These are phyloP conservation scores for Vairimorpha ceranae DNA, from an alignment of 371 early-diverging fungal genomes.

Conservation along the genomic window DNA sequence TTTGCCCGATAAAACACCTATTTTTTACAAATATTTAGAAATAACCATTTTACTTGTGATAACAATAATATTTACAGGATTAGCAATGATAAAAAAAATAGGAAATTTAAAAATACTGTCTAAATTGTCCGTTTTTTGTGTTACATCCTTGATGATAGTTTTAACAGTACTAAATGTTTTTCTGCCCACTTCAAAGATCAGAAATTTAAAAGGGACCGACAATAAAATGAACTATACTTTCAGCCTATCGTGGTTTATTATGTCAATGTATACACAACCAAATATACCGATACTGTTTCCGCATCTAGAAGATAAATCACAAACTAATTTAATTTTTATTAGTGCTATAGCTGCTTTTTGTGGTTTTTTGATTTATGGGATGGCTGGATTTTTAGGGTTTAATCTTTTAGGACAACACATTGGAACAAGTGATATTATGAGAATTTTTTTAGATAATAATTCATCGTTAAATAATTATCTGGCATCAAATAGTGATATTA, in stretches of 20 bases:
- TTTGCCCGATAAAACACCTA: neutral
- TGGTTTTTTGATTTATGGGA: neutral
- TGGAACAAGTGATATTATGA: neutral
- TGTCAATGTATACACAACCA: neutral
- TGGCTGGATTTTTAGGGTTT: neutral
- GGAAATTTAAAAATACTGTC: slow-evolving; percentile 4
- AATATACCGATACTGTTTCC: neutral
- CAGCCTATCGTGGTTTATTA: neutral
- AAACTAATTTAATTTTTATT: neutral
- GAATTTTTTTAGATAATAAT: neutral
- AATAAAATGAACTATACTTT: neutral
- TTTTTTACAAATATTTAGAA: neutral
- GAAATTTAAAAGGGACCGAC: neutral
- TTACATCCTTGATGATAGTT: neutral
- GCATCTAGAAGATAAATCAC: neutral
- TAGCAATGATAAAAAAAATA: neutral
- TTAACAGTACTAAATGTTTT: neutral
- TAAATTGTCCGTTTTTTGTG: neutral
- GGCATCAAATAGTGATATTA: neutral
- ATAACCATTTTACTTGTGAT: neutral
- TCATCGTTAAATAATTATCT: neutral
- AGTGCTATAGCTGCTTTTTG: neutral
- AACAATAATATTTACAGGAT: neutral
- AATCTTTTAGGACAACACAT: neutral
- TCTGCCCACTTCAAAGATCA: neutral